Evolutionary conservation across 176 grass and related monocot genomes (phyloP).

Genomic region (Oryza longistaminata): DNA sequence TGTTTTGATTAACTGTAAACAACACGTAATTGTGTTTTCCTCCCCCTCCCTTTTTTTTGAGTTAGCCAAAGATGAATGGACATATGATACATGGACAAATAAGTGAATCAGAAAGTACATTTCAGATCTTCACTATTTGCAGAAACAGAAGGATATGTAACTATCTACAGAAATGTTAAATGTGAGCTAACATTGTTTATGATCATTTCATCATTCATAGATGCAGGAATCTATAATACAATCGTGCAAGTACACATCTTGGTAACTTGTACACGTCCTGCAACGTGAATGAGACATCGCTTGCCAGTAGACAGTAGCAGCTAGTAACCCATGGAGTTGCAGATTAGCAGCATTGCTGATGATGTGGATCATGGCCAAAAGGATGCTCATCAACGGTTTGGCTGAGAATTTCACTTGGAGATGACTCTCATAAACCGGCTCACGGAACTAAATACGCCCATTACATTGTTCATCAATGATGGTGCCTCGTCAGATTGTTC

Average conservation of each 20-base stretch:
- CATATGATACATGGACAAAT: conserved; percentile 4
- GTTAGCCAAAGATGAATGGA: background rate
- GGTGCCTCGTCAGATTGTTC: conserved; percentile 62
- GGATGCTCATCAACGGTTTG: background rate
- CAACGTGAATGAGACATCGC: background rate
- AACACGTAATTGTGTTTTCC: background rate
- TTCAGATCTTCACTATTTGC: background rate
- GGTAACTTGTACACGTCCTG: background rate
- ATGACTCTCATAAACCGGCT: conserved; percentile 81
- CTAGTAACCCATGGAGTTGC: background rate
- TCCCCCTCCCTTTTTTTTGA: background rate
- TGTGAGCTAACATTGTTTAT: background rate
- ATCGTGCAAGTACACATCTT: background rate
- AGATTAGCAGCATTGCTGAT: background rate
- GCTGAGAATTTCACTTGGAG: conserved; percentile 54
- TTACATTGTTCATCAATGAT: conserved; percentile 73
- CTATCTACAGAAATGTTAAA: background rate
- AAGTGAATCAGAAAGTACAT: background rate
- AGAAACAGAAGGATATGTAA: background rate
- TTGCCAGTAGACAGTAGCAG: background rate
- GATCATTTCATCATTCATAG: background rate
- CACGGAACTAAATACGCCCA: conserved; percentile 68
- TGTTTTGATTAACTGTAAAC: conserved; percentile 23
- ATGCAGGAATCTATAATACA: background rate
- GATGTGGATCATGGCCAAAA: background rate